Conservation (phyloP, 805 yeast genomes). For the Dipodascopsis tothii region DNA sequence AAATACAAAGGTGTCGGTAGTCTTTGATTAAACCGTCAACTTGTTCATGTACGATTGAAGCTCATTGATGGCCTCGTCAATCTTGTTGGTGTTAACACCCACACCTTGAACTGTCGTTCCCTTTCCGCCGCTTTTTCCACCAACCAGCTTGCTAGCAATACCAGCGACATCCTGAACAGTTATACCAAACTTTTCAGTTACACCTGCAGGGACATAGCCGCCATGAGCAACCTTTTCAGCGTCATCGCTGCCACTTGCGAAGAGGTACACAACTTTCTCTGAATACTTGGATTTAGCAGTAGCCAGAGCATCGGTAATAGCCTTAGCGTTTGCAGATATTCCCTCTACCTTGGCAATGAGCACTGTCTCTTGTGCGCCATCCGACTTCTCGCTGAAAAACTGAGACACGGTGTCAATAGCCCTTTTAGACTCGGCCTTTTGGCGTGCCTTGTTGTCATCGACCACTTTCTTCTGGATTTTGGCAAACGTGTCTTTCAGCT, state of each 20-base stretch:
- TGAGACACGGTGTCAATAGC: conserved; percentile 68
- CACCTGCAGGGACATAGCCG: conserved; percentile 71
- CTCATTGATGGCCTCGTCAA: conserved; percentile 65
- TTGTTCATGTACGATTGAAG: conserved; percentile 52
- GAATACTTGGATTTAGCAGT: conserved; percentile 68
- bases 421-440: conserved; percentile 79
- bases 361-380: conserved; percentile 37
- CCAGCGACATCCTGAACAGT: conserved; percentile 64
- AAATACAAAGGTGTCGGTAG: too few species aligned
- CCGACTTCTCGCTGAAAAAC: conserved; percentile 52
- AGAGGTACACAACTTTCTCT: conserved; percentile 67
- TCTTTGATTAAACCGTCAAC: conserved; percentile 5
- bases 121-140: conserved; percentile 98
- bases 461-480: conserved; percentile 78
- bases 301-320: conserved; percentile 86
- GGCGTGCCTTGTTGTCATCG: conserved; percentile 80
- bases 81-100: conserved; percentile 72
- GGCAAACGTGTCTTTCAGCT: conserved; percentile 63
- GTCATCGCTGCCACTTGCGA: conserved; percentile 48
- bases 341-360: conserved; percentile 60
- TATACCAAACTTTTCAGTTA: conserved; percentile 60
- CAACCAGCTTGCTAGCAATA: conserved; percentile 63
- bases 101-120: conserved; percentile 95
- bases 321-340: conserved; percentile 81
- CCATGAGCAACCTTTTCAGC: conserved; percentile 84